Base-by-base conservation (phyloP, 1,284 basidiomycete species). In the Ceratobasidium sp. region DNA sequence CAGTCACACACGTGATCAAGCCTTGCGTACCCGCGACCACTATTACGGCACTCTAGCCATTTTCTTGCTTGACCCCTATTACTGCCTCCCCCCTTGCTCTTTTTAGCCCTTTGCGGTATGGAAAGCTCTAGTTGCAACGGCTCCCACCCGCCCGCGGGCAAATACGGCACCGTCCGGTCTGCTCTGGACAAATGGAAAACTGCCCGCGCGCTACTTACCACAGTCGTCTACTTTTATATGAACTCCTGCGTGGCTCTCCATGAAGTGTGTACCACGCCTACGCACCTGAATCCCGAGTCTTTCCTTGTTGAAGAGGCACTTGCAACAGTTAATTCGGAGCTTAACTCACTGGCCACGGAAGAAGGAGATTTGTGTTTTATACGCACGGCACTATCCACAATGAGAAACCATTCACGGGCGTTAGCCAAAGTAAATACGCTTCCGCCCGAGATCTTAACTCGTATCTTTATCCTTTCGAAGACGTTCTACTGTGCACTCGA, bases 381-480 rank as follows among this genome's bases (percentile, higher is more conserved):
- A 9, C 59, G 59, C 31, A 4, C 14, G 2, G 41, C 16, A 13
- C 6, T 61, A 22, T 1, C 59, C 13, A 16, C 59, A 16, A 61
- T 43, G 39, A 61, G 59, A 27, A 61, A 61, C 39, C n/a, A 43
- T 1, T 61, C 59, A n/a, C 5, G 22, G 16, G 14, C 39, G 6
- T 22, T 68, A 2, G 1, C 65, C 19, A 13, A 29, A 1, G 39
- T 43, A 27, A 54, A 43, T 19, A 27, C 37, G 19, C 65, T 68
- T 37, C 65, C 65, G 37, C 29, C 49, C n/a, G 51, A 68, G 51
- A 41, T 68, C 51, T n/a, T 68, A 2, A 37, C 49, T 27, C 7
- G 16, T 7, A 68, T 68, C 1, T 68, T 68, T 37, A 14, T 4
- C 2, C n/a, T 43, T n/a, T 61, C 59, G 11, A 61, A 41, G 27